A percentile compares a stretch with the other conserved stretches of the same genome.
Evolutionary conservation across 345 rosid genomes (phyloP).

Genomic region (Adansonia digitata): DNA sequence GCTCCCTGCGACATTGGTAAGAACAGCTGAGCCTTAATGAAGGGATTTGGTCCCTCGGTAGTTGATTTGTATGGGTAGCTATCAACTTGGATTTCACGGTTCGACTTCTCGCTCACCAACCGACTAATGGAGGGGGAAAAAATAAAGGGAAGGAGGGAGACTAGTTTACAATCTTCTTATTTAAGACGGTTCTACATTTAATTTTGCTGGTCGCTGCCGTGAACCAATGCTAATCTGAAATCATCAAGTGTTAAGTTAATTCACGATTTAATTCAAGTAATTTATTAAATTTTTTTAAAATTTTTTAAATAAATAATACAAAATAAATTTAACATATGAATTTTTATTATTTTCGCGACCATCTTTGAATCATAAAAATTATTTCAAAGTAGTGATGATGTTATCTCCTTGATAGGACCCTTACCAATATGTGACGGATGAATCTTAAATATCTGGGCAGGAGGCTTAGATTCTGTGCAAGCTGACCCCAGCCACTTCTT

Average conservation of each 20-base stretch:
- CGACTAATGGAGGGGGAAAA: background rate
- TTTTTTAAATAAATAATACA: too few relatives aligned
- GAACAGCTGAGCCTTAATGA: background rate
- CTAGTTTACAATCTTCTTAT: background rate
- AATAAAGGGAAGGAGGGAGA: too few relatives aligned
- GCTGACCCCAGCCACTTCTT: background rate
- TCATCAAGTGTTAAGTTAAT: too few relatives aligned
- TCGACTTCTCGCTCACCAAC: background rate
- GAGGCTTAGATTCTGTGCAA: background rate
- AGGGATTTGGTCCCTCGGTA: background rate
- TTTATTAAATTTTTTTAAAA: too few relatives aligned
- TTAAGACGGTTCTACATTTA: background rate
- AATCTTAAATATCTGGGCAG: background rate
- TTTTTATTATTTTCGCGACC: too few relatives aligned
- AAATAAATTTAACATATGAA: too few relatives aligned
- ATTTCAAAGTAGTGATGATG: background rate
- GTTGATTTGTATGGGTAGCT: background rate
- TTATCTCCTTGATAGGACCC: background rate
- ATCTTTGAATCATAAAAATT: too few relatives aligned
- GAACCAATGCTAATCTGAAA: too few relatives aligned
- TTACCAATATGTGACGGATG: background rate
- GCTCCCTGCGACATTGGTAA: background rate
- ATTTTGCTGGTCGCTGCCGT: background rate
- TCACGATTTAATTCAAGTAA: too few relatives aligned
- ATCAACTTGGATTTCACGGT: background rate